These are phyloP conservation scores for Lagenaria siceraria DNA, from an alignment of 306 rosid genomes.

Conservation along the genomic window DNA sequence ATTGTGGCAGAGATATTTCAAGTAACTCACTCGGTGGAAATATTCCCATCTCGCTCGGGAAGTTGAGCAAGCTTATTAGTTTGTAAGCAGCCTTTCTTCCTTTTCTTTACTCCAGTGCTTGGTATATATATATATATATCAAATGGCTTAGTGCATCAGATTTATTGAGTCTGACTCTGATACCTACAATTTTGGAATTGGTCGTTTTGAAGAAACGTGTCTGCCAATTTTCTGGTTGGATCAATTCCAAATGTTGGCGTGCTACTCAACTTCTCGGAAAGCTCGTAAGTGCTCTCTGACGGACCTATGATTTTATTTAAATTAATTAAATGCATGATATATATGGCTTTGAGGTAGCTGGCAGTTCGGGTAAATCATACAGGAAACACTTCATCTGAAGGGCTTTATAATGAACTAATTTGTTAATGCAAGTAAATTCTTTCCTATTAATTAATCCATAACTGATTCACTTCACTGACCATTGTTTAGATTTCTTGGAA, in stretches of 20 bases:
- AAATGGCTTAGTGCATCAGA: background rate
- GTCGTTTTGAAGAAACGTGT: slow-evolving; percentile 52
- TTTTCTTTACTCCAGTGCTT: slow-evolving; percentile 5
- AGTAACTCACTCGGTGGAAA: slow-evolving; percentile 82
- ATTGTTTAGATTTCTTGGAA: slow-evolving; percentile 71
- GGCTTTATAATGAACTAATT: background rate
- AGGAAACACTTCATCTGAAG: slow-evolving; percentile 2
- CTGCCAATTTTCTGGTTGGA: slow-evolving; percentile 93
- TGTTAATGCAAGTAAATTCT: background rate
- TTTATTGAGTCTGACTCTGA: background rate
- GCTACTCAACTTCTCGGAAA: slow-evolving; percentile 51
- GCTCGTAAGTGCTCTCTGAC: slow-evolving; percentile 63
- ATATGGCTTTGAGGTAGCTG: background rate
- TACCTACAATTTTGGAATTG: background rate
- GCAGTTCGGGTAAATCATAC: background rate
- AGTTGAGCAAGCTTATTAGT: slow-evolving; percentile 46
- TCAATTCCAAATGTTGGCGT: slow-evolving; percentile 80
- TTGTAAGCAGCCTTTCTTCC: slow-evolving; percentile 42
- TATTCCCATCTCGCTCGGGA: slow-evolving; percentile 72
- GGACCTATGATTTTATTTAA: slow-evolving; percentile 6
- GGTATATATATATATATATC: background rate
- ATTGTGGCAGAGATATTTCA: slow-evolving; percentile 68
- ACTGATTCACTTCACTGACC: background rate
- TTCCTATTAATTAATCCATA: background rate
- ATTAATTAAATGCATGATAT: slow-evolving; percentile 3